Conservation (phyloP, 2,329 filamentous ascomycete genomes). For the Penicillium janthinellum region DNA sequence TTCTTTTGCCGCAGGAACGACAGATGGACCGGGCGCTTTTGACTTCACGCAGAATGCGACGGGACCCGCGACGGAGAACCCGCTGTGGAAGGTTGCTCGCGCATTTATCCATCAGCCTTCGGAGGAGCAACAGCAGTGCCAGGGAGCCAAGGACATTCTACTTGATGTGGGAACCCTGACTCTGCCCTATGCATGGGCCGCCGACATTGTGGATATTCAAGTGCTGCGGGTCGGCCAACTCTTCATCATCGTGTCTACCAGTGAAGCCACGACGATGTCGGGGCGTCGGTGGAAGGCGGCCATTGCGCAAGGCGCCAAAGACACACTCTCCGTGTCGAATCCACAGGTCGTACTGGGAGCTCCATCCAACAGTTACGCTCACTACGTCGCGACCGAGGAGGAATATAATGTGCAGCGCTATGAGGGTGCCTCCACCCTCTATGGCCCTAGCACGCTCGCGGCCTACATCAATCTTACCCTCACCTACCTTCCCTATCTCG, state of each 20-base stretch:
- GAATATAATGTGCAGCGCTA: slow-evolving; percentile 86
- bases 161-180: slow-evolving; percentile 84
- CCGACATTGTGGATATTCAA: slow-evolving; percentile 90
- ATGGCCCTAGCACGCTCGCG: slow-evolving; percentile 76
- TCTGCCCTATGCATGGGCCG: slow-evolving; percentile 80
- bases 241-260: slow-evolving; percentile 79
- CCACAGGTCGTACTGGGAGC: slow-evolving; percentile 83
- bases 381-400: slow-evolving; percentile 77
- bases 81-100: slow-evolving; percentile 78
- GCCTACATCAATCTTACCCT: slow-evolving; percentile 87
- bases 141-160: slow-evolving; percentile 79
- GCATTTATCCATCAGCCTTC: slow-evolving; percentile 71
- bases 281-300: slow-evolving; percentile 82
- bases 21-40: slow-evolving; percentile 86
- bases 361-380: slow-evolving; percentile 87
- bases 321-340: slow-evolving; percentile 51
- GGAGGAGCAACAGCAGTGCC: slow-evolving; percentile 71
- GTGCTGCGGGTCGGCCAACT: slow-evolving; percentile 81
- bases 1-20: slow-evolving; percentile 89
- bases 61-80: slow-evolving; percentile 69
- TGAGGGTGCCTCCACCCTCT: slow-evolving; percentile 91
- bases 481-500: slow-evolving; percentile 69
- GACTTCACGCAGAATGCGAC: slow-evolving; percentile 90
- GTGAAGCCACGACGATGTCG: slow-evolving; percentile 90
- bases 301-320: slow-evolving; percentile 58